A percentile compares a stretch with the other conserved stretches of the same genome.
Evolutionary conservation across 345 rosid genomes (phyloP).

Genomic region (Euclidium syriacum): DNA sequence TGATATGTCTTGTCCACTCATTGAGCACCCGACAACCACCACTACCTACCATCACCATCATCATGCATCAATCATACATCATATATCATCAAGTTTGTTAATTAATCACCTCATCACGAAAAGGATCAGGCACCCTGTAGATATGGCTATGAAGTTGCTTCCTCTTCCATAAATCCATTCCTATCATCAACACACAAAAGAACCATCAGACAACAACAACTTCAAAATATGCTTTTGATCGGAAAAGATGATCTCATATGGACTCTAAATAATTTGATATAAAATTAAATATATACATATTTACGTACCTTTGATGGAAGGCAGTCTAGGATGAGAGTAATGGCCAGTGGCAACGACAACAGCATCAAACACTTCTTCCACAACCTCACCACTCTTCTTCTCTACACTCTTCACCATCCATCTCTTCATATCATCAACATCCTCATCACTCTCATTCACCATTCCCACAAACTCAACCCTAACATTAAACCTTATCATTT

Average conservation of each 20-base stretch:
- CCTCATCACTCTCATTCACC: conserved; percentile 42
- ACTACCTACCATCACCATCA: conserved; percentile 42
- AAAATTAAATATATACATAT: neutral
- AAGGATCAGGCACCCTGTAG: conserved; percentile 71
- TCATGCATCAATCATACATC: neutral
- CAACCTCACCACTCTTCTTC: conserved; percentile 29
- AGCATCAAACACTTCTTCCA: conserved; percentile 78
- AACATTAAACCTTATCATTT: conserved; percentile 64
- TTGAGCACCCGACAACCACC: conserved; percentile 67
- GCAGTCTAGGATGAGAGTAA: conserved; percentile 66
- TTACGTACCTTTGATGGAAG: conserved; percentile 62
- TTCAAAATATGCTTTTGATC: too few relatives aligned
- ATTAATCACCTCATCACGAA: conserved; percentile 50
- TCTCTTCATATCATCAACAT: conserved; percentile 42
- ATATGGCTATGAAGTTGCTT: conserved; percentile 80
- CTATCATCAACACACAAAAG: conserved; percentile 30
- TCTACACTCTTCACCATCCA: conserved; percentile 71
- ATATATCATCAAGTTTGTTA: neutral
- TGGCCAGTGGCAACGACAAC: conserved; percentile 86
- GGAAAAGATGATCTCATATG: neutral
- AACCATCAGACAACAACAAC: neutral
- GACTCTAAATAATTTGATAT: neutral
- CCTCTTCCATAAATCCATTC: conserved; percentile 76
- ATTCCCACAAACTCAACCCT: conserved; percentile 66
- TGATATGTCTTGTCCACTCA: conserved; percentile 82